These are phyloP conservation scores for Blastocystis sp. DNA, from an alignment of 352 stramenopile species.

Conservation along the genomic window DNA sequence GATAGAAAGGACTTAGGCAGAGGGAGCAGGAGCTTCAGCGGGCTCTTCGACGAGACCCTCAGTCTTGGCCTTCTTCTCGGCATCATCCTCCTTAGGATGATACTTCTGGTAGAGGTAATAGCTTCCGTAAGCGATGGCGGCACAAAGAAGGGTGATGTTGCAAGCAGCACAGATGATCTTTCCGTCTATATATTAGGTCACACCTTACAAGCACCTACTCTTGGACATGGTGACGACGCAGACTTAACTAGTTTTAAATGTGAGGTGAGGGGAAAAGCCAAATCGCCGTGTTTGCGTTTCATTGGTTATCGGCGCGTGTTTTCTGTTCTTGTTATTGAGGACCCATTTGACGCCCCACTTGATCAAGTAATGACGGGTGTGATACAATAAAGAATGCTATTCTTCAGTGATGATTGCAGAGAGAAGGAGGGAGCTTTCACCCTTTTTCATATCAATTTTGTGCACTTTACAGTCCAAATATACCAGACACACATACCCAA, in stretches of 20 bases:
- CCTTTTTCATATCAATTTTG: conserved; percentile 37
- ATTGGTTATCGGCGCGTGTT: background rate
- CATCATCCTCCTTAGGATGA: no score
- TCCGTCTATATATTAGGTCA: conserved; percentile 16
- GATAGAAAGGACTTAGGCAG: no score
- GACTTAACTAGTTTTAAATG: background rate
- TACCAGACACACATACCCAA: conserved; percentile 52
- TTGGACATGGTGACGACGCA: background rate
- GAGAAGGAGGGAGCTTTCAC: conserved; percentile 20
- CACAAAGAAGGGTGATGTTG: conserved; percentile 18
- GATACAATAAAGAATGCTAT: background rate
- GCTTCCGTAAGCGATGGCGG: background rate
- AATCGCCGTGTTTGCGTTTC: background rate
- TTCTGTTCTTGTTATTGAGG: background rate
- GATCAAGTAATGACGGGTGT: conserved; percentile 1
- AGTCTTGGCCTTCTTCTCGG: no score
- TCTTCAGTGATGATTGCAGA: conserved; percentile 13
- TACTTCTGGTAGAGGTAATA: conserved; percentile 11
- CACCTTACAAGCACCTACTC: background rate
- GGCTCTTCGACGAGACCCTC: no score
- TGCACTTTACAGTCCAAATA: conserved; percentile 27
- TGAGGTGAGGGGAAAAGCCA: conserved; percentile 18
- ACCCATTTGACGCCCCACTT: background rate
- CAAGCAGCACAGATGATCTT: conserved; percentile 10
- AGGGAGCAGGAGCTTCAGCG: no score